Percentiles rank a stretch among this genome's conserved stretches.
phyloP scores from a whole-genome alignment of 768 basidiomycete species.

The Boletales sp. region DNA sequence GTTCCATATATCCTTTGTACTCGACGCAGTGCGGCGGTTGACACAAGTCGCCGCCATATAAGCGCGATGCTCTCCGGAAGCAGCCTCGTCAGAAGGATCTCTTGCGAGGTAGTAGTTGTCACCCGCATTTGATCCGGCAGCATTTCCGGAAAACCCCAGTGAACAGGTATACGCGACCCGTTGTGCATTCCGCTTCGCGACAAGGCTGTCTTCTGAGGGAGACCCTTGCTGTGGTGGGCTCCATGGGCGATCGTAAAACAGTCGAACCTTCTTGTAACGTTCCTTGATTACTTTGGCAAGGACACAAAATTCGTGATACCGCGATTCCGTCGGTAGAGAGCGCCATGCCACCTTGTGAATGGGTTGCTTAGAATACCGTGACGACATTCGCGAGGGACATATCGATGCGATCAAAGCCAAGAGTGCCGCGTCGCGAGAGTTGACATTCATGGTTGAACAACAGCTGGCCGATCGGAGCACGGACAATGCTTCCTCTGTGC shows the following conservation, averaged over 20 bases:
- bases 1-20: neutral
- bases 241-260: conserved; percentile 2
- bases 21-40: neutral
- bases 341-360: conserved; percentile 35
- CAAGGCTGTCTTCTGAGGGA: too few species aligned
- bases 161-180: too few species aligned
- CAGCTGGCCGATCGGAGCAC: conserved; percentile 36
- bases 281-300: conserved; percentile 25
- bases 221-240: neutral
- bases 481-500: conserved; percentile 40
- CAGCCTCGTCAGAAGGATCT: neutral
- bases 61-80: conserved; percentile 3
- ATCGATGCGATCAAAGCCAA: conserved; percentile 32
- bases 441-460: conserved; percentile 36
- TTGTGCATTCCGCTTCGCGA: too few species aligned
- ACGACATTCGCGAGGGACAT: conserved; percentile 25
- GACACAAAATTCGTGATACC: conserved; percentile 24
- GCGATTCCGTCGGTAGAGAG: conserved; percentile 19
- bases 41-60: conserved; percentile 2
- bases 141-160: neutral
- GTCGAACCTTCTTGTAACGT: conserved; percentile 11
- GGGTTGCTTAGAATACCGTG: conserved; percentile 22
- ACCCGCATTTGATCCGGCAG: neutral
- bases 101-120: conserved; percentile 7
- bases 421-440: conserved; percentile 24